Evolutionary conservation across 108 stramenopile species (phyloP).

Genomic region (Nitzschia sp.): DNA sequence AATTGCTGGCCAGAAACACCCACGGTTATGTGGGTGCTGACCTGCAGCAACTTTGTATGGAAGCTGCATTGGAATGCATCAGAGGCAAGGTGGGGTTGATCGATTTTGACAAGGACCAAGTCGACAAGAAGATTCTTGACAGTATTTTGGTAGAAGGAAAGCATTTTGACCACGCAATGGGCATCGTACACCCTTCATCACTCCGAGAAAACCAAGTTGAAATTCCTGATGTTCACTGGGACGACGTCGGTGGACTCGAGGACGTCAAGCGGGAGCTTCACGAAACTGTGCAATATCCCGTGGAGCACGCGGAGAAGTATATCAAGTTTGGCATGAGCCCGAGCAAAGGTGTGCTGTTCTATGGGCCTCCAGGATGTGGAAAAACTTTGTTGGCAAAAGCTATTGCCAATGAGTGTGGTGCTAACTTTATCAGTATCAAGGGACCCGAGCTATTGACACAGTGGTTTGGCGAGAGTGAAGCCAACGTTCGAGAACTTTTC

Average conservation of each 20-base stretch:
- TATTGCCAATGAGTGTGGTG: slow-evolving; percentile 97
- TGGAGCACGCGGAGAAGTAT: slow-evolving; percentile 96
- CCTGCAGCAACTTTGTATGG: slow-evolving; percentile 93
- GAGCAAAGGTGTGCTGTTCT: slow-evolving; percentile 93
- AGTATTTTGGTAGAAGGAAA: slow-evolving; percentile 88
- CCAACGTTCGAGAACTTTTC: slow-evolving; percentile 95
- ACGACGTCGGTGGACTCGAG: slow-evolving; percentile 98
- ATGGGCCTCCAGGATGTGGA: slow-evolving; percentile 93
- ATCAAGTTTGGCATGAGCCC: slow-evolving; percentile 92
- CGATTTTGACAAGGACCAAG: slow-evolving; percentile 84
- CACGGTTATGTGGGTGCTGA: slow-evolving; percentile 97
- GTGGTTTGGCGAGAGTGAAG: slow-evolving; percentile 98
- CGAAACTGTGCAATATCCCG: slow-evolving; percentile 97
- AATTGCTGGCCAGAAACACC: slow-evolving; percentile 78
- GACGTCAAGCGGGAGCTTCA: slow-evolving; percentile 98
- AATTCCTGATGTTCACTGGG: slow-evolving; percentile 98
- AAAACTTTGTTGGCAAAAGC: slow-evolving; percentile 99
- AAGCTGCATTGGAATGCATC: slow-evolving; percentile 91
- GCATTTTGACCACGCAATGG: slow-evolving; percentile 93
- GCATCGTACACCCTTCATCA: slow-evolving; percentile 89
- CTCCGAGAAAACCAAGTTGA: slow-evolving; percentile 92
- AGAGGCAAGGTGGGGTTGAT: slow-evolving; percentile 82
- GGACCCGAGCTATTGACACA: slow-evolving; percentile 96
- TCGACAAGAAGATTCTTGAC: slow-evolving; percentile 84
- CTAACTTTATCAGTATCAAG: slow-evolving; percentile 97